Conservation (phyloP, 2,329 filamentous ascomycete species). For the Scedosporium dehoogii region DNA sequence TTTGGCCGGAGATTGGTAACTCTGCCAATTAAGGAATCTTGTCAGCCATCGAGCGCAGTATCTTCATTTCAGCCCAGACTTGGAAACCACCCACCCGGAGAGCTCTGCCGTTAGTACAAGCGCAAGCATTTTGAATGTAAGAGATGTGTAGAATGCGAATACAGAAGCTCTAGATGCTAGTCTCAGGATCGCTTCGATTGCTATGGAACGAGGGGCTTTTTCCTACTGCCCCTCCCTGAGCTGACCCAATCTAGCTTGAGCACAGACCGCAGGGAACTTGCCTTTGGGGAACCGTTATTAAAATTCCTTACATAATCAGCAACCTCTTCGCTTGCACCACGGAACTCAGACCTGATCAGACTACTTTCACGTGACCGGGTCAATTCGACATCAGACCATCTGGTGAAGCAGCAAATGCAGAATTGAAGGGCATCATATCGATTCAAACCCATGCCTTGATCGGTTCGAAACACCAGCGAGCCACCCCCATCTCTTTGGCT, state of each 20-base stretch:
- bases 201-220: neutral
- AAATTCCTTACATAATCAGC: neutral
- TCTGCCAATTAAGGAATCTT: constrained; percentile 33
- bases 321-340: neutral
- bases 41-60: neutral
- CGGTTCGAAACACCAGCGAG: neutral
- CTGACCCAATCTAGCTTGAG: neutral
- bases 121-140: constrained; percentile 46
- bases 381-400: constrained; percentile 4
- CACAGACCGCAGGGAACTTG: neutral
- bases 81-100: constrained; percentile 44
- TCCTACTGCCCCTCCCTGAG: neutral
- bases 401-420: neutral
- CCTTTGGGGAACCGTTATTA: too few species aligned
- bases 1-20: constrained; percentile 82
- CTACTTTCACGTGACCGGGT: neutral
- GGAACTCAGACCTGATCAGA: neutral
- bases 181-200: neutral
- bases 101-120: constrained; percentile 60
- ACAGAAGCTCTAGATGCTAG: neutral
- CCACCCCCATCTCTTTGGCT: neutral
- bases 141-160: neutral
- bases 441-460: neutral
- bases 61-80: neutral
- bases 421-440: neutral